phyloP scores from a whole-genome alignment of 176 grass and related monocot species.

The Calamus simplicifolius region DNA sequence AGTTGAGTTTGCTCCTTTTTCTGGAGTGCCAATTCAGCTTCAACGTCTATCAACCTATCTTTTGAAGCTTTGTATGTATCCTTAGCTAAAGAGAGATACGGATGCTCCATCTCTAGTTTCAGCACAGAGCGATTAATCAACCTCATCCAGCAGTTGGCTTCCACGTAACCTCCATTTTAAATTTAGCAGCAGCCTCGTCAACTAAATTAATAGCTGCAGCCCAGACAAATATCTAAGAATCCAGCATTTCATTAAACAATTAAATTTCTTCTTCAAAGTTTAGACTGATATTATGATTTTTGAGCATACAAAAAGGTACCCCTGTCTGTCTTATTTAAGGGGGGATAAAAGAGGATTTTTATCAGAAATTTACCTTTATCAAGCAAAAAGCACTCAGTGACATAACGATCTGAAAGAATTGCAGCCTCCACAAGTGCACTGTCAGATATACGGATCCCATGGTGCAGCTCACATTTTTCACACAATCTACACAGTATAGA shows the following conservation, averaged over 20 bases:
- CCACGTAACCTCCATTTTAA: constrained; percentile 99
- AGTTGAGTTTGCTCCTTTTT: constrained; percentile 75
- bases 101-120: constrained; percentile 96
- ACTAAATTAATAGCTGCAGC: constrained; percentile 95
- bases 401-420: constrained; percentile 83
- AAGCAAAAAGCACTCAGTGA: constrained; percentile 91
- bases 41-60: constrained; percentile 67
- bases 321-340: too few species aligned
- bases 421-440: constrained; percentile 81
- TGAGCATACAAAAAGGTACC: too few species aligned
- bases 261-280: too few species aligned
- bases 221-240: constrained; percentile 3
- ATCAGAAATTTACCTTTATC: constrained; percentile 65
- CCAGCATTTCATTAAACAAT: constrained; percentile 10
- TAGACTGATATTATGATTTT: too few species aligned
- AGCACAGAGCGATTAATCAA: constrained; percentile 87
- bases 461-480: constrained; percentile 92
- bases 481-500: constrained; percentile 76
- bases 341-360: not conserved
- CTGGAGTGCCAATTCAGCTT: constrained; percentile 67
- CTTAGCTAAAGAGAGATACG: constrained; percentile 91
- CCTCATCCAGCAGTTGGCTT: constrained; percentile 96
- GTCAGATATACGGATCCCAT: constrained; percentile 89
- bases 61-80: constrained; percentile 97
- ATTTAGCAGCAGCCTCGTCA: constrained; percentile 90